Evolutionary conservation across 768 basidiomycete genomes (phyloP).

Genomic region (Leccinum subgranulosum): DNA sequence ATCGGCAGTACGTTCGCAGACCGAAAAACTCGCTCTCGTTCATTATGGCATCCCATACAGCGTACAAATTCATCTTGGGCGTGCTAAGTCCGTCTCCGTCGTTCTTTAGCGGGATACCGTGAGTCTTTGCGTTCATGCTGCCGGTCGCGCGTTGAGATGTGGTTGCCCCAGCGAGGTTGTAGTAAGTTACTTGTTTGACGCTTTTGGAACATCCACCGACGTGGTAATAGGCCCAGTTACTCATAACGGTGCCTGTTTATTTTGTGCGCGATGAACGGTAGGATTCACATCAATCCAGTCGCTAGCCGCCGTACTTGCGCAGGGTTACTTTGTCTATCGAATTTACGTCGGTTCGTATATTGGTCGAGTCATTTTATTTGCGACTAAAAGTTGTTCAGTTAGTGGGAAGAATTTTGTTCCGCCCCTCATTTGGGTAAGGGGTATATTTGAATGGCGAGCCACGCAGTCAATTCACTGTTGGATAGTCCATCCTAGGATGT

Average conservation of each 20-base stretch:
- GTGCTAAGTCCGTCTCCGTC: not conserved
- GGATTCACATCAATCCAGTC: not conserved
- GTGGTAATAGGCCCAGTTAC: conserved; percentile 2
- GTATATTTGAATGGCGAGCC: not conserved
- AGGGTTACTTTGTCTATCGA: conserved; percentile 13
- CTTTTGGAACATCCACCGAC: not conserved
- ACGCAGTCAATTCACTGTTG: not conserved
- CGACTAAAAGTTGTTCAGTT: conserved; percentile 1
- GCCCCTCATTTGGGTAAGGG: conserved; percentile 13
- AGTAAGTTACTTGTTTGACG: not conserved
- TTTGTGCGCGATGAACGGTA: not conserved
- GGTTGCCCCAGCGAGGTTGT: conserved; percentile 1
- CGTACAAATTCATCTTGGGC: conserved; percentile 8
- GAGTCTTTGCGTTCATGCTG: not conserved
- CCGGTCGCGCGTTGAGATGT: not conserved
- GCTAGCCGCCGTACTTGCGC: conserved; percentile 1
- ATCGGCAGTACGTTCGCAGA: conserved; percentile 7
- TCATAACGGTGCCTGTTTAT: not conserved
- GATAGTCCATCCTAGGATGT: not conserved
- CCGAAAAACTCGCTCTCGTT: not conserved
- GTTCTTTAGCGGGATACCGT: not conserved
- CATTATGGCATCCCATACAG: not conserved
- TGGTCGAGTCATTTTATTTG: too few species aligned
- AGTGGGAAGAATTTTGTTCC: not conserved
- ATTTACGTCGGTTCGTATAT: conserved; percentile 9